phyloP scores from a whole-genome alignment of 176 grass and related monocot genomes.

The Poa annua region DNA sequence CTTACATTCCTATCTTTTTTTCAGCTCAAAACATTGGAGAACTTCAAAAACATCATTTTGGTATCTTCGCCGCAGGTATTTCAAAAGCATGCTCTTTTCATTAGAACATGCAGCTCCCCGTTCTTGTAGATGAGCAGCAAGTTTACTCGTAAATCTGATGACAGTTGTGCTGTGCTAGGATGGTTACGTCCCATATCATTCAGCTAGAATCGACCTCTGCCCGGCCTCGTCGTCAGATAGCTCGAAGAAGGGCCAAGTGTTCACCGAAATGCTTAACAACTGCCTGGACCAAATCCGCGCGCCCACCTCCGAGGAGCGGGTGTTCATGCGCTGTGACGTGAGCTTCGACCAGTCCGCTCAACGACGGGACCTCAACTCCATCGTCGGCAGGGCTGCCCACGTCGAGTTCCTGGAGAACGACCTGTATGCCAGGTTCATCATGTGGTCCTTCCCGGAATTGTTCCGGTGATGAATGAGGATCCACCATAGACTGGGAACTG shows the following conservation, averaged over 20 bases:
- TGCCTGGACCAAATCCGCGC: constrained; percentile 81
- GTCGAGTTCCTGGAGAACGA: constrained; percentile 89
- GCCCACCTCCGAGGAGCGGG: constrained; percentile 52
- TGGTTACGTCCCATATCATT: constrained; percentile 92
- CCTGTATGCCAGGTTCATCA: constrained; percentile 76
- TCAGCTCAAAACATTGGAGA: constrained; percentile 85
- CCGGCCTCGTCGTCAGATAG: constrained; percentile 61
- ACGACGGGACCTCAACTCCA: constrained; percentile 70
- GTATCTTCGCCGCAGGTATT: constrained; percentile 90
- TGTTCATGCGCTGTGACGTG: constrained; percentile 89
- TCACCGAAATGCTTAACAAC: constrained; percentile 86
- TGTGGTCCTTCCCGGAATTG: constrained; percentile 84
- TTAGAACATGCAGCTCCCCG: neutral
- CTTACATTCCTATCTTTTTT: constrained; percentile 35
- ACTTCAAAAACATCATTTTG: constrained; percentile 89
- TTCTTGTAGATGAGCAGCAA: neutral
- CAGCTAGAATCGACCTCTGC: constrained; percentile 81
- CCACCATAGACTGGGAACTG: neutral
- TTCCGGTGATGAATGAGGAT: constrained; percentile 54
- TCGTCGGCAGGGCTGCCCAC: constrained; percentile 82
- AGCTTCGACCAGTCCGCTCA: constrained; percentile 72
- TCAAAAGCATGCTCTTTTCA: neutral
- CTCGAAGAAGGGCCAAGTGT: constrained; percentile 72
- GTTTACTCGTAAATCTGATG: neutral
- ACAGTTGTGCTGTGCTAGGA: constrained; percentile 53